Base-by-base conservation (phyloP, 257 asterid genomes). In the Paulownia fortunei region DNA sequence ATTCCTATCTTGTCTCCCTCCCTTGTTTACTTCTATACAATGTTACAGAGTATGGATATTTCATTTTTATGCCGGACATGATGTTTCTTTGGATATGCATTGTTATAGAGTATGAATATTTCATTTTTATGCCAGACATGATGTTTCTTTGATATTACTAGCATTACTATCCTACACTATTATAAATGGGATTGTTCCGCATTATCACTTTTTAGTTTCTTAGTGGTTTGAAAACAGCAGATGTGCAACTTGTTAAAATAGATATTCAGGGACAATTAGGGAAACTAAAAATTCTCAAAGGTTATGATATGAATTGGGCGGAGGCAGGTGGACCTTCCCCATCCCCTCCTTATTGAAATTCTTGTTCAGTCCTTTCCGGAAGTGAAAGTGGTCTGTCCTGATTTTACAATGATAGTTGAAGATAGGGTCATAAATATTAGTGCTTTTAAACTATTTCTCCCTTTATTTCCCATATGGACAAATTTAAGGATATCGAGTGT, bases 181-280 rank as follows among this genome's bases (percentile, higher is more conserved):
- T 30, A 65, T 72, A 42, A 65, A 15, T 49, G 55, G 73, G 67
- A 68, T 61, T 39, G 49, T 32, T 46, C 24, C 41, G 74, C 44
- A 19, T 42, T 36, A 9, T 47, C 18, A 56, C 39, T 70, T 49
- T 67, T 47, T 58, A 73, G 56, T 32, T 64, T 41, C 27, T 61
- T 62, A 26, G 54, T 37, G 71, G 72, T 69, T 69, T 80, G 75
- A 58, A 65, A 23, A 7, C 30, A 67, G 54, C 74, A 74, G 41
- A 13, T 37, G 24, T 60, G 11, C 52, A n/a, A 41, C 6, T 68
- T 36, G 42, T 34, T 30, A 41, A 39, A 65, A 46, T 42, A 30
- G 55, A 62, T 34, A 62, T 34, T 24, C 15, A n/a, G 67, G 54
- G 60, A 60, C 42, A 11, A 15, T 55, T 58, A 27, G 41, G 44